Evolutionary conservation across 768 basidiomycete genomes (phyloP).

Genomic region (Cubamyces lactineus): DNA sequence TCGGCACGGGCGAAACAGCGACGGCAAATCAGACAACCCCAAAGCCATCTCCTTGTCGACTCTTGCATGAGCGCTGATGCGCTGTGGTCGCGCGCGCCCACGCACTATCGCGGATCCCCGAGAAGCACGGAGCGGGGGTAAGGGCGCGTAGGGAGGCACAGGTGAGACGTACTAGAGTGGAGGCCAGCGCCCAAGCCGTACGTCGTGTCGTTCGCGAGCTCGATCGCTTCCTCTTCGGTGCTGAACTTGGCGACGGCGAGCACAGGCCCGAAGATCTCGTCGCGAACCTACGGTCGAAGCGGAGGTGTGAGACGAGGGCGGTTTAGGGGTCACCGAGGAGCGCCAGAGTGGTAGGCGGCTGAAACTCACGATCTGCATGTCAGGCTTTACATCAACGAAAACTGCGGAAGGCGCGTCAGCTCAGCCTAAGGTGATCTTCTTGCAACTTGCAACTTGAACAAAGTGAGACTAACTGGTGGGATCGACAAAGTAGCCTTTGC

Average conservation of each 20-base stretch:
- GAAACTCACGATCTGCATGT: constrained; percentile 82
- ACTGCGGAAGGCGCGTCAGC: constrained; percentile 47
- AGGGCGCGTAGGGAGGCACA: background rate
- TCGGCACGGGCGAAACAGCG: background rate
- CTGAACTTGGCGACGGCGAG: constrained; percentile 81
- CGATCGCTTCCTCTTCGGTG: constrained; percentile 85
- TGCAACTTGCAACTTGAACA: background rate
- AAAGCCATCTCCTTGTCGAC: background rate
- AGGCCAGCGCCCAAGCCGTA: constrained; percentile 94
- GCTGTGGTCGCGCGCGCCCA: background rate
- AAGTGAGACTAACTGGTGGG: constrained; percentile 69
- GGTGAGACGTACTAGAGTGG: constrained; percentile 68
- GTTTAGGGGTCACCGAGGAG: background rate
- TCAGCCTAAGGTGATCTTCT: constrained; percentile 5
- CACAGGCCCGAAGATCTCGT: constrained; percentile 94
- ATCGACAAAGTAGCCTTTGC: constrained; percentile 87
- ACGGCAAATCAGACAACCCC: background rate
- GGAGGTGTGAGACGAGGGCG: background rate
- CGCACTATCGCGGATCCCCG: constrained; percentile 1
- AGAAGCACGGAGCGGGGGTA: constrained; percentile 1
- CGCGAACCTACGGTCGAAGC: constrained; percentile 23
- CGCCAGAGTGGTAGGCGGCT: background rate
- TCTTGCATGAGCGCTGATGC: background rate
- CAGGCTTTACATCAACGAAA: constrained; percentile 74
- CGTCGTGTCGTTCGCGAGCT: constrained; percentile 82